Evolutionary conservation across 805 yeast genomes (phyloP).

Genomic region (Huiozyma naganishii): DNA sequence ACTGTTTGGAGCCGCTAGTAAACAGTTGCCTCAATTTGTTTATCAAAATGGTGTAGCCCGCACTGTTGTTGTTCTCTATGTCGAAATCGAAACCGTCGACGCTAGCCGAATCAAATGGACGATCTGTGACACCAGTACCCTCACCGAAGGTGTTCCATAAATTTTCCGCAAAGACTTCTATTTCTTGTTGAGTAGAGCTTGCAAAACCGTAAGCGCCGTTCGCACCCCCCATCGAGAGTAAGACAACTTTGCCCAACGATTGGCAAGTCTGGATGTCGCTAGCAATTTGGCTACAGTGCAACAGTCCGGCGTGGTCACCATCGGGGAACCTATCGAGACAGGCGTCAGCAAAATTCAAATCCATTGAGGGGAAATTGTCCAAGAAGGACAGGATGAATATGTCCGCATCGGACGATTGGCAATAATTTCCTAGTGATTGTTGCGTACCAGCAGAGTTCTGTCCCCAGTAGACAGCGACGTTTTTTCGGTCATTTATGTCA

Average conservation of each 20-base stretch:
- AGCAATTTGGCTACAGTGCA: conserved; percentile 47
- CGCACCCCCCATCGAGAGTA: conserved; percentile 70
- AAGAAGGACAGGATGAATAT: conserved; percentile 64
- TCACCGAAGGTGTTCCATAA: conserved; percentile 56
- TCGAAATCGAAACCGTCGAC: conserved; percentile 93
- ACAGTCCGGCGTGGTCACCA: conserved; percentile 18
- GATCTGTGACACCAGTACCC: conserved; percentile 44
- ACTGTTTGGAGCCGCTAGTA: conserved; percentile 44
- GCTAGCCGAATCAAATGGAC: conserved; percentile 60
- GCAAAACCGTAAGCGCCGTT: conserved; percentile 78
- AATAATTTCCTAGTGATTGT: conserved; percentile 39
- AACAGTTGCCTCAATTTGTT: conserved; percentile 41
- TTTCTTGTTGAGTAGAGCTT: conserved; percentile 53
- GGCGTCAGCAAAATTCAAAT: conserved; percentile 48
- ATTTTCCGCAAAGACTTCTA: conserved; percentile 46
- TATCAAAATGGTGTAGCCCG: conserved; percentile 61
- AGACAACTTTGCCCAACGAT: conserved; percentile 59
- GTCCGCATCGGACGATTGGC: conserved; percentile 60
- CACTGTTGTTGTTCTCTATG: conserved; percentile 52
- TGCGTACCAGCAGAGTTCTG: conserved; percentile 65
- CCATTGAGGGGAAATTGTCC: conserved; percentile 44
- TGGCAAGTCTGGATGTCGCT: conserved; percentile 70
- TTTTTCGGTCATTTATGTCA: conserved; percentile 34
- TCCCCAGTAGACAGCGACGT: conserved; percentile 84
- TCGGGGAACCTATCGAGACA: conserved; percentile 32